Evolutionary conservation across 331 rosid species (phyloP), one percentile per base, ranked within the genome.

Genomic region (Saraca asoca): DNA sequence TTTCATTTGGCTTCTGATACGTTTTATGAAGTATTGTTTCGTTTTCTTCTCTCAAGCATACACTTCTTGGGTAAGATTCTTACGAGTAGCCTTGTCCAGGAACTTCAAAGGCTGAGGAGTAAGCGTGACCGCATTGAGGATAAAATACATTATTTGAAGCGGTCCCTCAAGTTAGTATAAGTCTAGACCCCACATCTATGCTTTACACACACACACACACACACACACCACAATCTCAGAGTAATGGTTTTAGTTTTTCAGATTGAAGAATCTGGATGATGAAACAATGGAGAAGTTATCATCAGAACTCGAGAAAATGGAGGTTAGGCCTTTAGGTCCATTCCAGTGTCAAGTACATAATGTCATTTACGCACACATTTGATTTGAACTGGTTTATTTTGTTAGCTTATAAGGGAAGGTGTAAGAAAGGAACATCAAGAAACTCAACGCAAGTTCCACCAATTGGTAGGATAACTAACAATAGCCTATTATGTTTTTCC

Each of bases 91-190:
- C 37, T 76, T 55, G 51, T 71, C 53, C 86, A 94, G 99, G 79
- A 79, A 79, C 92, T 90, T 69, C 92, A 84, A 57, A 78, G 70
- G 49, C 73, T 90, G 80, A 85, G 97, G 88, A 85, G 80, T 62
- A 86, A 90, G 42, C 95, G 97, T 11, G 92, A 88, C 73, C 67
- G 58, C 61, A 83, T 90, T 72, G 99, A 94, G 81, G 96, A 90
- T 83, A 82, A 86, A 80, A 74, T 94, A 52, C 95, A 86, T 78
- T 89, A 79, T 75, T 60, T 90, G 85, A 83, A 86, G 85, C 86
- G 95, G 95, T 79, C 88, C 75, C 91, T 88, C 64, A 88, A 75
- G 99, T 90, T 70, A 66, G 89, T 69, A 66, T 63, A 66, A 64
- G 34, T 73, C 72, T 61, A 49, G 55, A 73, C 24, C 12, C 45